These are phyloP conservation scores for Saposhnikovia divaricata DNA, from an alignment of 129 eudicot genomes.

Conservation along the genomic window DNA sequence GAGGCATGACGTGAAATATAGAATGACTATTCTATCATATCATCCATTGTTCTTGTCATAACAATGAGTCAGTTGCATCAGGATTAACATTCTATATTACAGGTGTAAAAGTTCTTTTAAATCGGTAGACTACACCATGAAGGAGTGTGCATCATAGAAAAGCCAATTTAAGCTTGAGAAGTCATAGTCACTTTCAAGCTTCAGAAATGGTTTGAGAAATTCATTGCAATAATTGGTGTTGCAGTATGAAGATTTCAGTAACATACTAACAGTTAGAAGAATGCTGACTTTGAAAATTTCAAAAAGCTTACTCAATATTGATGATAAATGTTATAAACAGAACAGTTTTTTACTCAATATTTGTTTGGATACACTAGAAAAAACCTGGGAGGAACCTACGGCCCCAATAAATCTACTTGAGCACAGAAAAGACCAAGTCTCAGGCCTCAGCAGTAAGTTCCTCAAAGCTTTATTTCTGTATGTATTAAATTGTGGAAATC, in stretches of 20 bases:
- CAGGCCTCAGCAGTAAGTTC: not conserved
- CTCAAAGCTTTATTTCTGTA: not conserved
- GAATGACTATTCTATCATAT: not conserved
- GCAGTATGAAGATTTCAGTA: not conserved
- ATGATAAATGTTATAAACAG: not conserved
- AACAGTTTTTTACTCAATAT: not conserved
- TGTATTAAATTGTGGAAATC: not conserved
- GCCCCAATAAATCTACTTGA: not conserved
- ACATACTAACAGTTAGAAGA: not conserved
- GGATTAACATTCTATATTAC: not conserved
- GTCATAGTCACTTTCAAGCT: conserved; percentile 9
- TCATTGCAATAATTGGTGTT: not conserved
- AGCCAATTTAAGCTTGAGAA: not conserved
- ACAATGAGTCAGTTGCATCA: not conserved
- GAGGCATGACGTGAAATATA: not conserved
- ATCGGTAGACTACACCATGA: not conserved
- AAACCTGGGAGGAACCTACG: not conserved
- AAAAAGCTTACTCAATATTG: not conserved
- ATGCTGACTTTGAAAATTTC: not conserved
- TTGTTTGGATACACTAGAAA: not conserved
- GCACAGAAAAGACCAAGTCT: not conserved
- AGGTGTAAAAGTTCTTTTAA: not conserved
- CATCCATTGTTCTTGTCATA: not conserved
- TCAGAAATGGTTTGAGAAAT: not conserved
- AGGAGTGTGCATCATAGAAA: not conserved